phyloP scores from a whole-genome alignment of 2,329 filamentous ascomycete species.

The Neonectria hederae region DNA sequence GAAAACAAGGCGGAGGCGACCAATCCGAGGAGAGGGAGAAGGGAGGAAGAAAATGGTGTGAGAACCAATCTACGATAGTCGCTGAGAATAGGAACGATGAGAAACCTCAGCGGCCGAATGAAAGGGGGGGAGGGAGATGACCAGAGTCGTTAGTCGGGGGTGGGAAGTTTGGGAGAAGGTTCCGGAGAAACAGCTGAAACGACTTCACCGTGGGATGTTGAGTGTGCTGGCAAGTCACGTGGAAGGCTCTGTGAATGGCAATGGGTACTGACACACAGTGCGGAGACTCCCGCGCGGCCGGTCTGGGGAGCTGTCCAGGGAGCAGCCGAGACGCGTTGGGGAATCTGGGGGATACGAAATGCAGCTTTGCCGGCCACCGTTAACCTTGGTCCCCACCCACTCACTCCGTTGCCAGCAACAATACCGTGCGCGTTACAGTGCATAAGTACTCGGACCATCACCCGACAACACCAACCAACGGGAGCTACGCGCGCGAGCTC shows the following conservation, averaged over 20 bases:
- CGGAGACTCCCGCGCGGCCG: constrained; percentile 5
- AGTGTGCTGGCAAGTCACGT: constrained; percentile 32
- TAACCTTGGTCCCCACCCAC: neutral
- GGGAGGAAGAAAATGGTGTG: constrained; percentile 27
- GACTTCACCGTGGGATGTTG: constrained; percentile 28
- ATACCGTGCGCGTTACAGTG: constrained; percentile 10
- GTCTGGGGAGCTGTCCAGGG: constrained; percentile 9
- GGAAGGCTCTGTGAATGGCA: neutral
- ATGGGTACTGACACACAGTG: constrained; percentile 20
- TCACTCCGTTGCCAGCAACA: neutral
- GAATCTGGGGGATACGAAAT: neutral
- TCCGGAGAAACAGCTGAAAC: constrained; percentile 41
- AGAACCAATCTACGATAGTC: constrained; percentile 29
- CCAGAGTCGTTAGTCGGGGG: constrained; percentile 32
- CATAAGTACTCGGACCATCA: neutral
- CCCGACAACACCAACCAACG: neutral
- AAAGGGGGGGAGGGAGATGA: constrained; percentile 34
- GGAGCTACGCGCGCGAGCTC: constrained; percentile 1
- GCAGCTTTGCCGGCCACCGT: neutral
- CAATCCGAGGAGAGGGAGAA: constrained; percentile 30
- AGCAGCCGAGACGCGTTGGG: neutral
- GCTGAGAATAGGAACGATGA: constrained; percentile 34
- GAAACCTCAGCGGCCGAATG: constrained; percentile 34
- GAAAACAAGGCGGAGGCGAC: constrained; percentile 19
- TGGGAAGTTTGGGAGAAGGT: constrained; percentile 32